Percentiles rank a stretch among this genome's conserved stretches.
Evolutionary conservation across 2,329 filamentous ascomycete genomes (phyloP).

Genomic region (Colletotrichum noveboracense): DNA sequence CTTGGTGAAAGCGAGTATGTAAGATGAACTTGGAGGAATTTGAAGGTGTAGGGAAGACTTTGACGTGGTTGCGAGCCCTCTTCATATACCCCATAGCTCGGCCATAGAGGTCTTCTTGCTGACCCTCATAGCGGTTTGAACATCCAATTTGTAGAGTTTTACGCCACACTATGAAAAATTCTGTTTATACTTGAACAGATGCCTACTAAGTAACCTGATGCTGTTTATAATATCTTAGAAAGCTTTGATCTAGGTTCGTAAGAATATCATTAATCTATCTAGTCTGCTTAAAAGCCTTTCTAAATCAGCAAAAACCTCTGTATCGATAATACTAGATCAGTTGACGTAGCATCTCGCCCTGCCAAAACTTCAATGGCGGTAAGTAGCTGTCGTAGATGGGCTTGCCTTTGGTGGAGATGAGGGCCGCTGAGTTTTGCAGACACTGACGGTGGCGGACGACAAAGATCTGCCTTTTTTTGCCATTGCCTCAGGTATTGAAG

Average conservation of each 20-base stretch:
- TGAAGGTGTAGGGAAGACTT: not conserved
- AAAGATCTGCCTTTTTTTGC: not conserved
- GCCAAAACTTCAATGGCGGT: not conserved
- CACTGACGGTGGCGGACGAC: not conserved
- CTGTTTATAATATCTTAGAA: no score
- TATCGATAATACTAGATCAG: not conserved
- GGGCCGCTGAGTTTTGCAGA: not conserved
- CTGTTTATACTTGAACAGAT: no score
- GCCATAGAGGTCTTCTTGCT: no score
- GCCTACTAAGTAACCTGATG: no score
- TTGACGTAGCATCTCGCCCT: not conserved
- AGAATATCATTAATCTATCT: not conserved
- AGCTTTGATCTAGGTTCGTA: not conserved
- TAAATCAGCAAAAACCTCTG: not conserved
- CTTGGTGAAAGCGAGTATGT: not conserved
- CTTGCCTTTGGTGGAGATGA: not conserved
- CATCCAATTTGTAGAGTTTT: no score
- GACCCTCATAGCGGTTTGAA: no score
- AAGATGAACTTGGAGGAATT: not conserved
- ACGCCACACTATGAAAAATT: no score
- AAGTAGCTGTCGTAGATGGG: not conserved
- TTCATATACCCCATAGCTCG: no score
- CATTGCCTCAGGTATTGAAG: not conserved
- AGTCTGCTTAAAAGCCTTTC: not conserved
- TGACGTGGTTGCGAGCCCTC: not conserved